These are phyloP conservation scores for Yarrowia galli DNA, from an alignment of 1,139 yeast genomes.

Conservation along the genomic window DNA sequence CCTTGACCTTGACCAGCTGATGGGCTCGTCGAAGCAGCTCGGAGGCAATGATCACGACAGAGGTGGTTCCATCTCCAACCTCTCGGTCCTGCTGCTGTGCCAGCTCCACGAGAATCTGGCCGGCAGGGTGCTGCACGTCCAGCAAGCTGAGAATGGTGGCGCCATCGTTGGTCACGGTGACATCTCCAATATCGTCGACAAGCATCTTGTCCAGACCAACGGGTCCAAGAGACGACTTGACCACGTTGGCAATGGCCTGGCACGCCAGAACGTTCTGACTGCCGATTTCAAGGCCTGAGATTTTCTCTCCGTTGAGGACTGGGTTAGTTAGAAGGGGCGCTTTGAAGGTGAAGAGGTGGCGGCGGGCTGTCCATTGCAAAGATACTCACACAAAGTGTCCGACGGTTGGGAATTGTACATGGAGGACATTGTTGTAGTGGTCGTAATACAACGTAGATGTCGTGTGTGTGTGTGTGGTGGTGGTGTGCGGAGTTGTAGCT, in stretches of 20 bases:
- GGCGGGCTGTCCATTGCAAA: background rate
- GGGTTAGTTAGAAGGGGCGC: slow-evolving; percentile 34
- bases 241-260: slow-evolving; percentile 95
- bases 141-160: slow-evolving; percentile 90
- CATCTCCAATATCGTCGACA: slow-evolving; percentile 99
- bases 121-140: slow-evolving; percentile 99
- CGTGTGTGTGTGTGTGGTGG: slow-evolving; percentile 13
- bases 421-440: slow-evolving; percentile 56
- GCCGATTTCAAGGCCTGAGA: slow-evolving; percentile 95
- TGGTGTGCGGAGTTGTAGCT: too few relatives aligned
- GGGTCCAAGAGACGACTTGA: slow-evolving; percentile 95
- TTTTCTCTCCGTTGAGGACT: slow-evolving; percentile 93
- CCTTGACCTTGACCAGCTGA: slow-evolving; percentile 86
- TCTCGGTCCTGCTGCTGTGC: slow-evolving; percentile 99
- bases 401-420: slow-evolving; percentile 77
- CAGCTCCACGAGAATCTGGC: slow-evolving; percentile 92
- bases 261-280: slow-evolving; percentile 97
- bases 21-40: slow-evolving; percentile 93
- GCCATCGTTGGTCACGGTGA: slow-evolving; percentile 98
- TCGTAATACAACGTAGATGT: slow-evolving; percentile 10
- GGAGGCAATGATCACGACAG: slow-evolving; percentile 95
- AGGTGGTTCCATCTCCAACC: slow-evolving; percentile 92
- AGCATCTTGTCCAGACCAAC: slow-evolving; percentile 98
- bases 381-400: slow-evolving; percentile 71
- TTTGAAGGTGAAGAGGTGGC: background rate